A percentile compares a stretch with the other conserved stretches of the same genome.
Conservation (phyloP, 2,329 filamentous ascomycete species). For the Exophiala xenobiotica region DNA sequence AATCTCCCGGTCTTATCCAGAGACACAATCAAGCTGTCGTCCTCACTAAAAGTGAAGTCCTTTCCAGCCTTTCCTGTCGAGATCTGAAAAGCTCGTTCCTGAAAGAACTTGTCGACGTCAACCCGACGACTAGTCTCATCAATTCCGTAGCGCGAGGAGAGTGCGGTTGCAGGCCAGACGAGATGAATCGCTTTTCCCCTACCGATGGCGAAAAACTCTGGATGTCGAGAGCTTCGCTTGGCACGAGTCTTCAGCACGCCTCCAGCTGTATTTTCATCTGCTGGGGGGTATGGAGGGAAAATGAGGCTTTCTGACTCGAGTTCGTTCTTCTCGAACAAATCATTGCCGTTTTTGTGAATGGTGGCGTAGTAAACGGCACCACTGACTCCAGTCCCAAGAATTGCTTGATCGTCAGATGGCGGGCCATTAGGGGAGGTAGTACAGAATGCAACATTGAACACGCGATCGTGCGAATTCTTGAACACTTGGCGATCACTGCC, state of each 20-base stretch:
- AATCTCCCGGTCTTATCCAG: conserved; percentile 94
- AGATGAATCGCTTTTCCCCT: conserved; percentile 95
- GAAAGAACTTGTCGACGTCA: conserved; percentile 82
- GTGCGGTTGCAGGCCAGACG: conserved; percentile 63
- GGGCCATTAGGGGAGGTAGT: conserved; percentile 58
- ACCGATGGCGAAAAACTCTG: conserved; percentile 91
- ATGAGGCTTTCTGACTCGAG: conserved; percentile 84
- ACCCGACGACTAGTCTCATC: conserved; percentile 60
- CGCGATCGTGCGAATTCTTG: conserved; percentile 83
- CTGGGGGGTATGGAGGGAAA: conserved; percentile 79
- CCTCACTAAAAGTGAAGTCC: conserved; percentile 96
- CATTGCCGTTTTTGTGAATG: conserved; percentile 72
- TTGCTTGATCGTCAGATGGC: conserved; percentile 67
- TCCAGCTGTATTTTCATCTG: conserved; percentile 86
- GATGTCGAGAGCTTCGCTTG: conserved; percentile 81
- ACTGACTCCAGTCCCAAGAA: conserved; percentile 90
- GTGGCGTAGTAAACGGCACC: conserved; percentile 96
- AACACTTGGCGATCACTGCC: conserved; percentile 91
- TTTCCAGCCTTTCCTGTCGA: conserved; percentile 97
- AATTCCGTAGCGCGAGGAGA: conserved; percentile 49
- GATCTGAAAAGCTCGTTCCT: conserved; percentile 86
- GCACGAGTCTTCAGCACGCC: conserved; percentile 94
- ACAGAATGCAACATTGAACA: conserved; percentile 90
- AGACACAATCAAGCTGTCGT: conserved; percentile 90
- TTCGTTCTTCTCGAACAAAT: conserved; percentile 74